Base-by-base conservation (phyloP, 371 early-diverging fungal species). In the Mucor mucedo region DNA sequence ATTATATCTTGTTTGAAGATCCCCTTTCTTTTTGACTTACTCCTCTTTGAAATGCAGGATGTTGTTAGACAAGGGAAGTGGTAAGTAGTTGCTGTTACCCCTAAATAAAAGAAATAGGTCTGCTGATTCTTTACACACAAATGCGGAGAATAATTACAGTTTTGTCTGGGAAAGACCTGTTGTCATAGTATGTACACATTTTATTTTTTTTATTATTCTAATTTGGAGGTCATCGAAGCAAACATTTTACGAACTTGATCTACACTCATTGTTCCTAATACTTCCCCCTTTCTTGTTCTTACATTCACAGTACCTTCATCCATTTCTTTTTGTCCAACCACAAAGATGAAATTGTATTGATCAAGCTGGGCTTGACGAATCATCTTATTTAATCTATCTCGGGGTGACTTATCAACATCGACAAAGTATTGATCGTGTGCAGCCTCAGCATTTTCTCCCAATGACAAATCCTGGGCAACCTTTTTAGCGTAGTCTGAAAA, bases 261-360 rank as follows among this genome's bases (percentile, higher is more conserved):
- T 9, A 85, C 21, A 2, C 61, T 58, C 83, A 81, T 83, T 29
- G 76, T 71, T 45, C 83, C 83, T 40, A 83, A 60, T 1, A 83
- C 73, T 75, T 89, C 69, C 42, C 82, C 77, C 60, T 90, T 86
- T 21, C 93, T 85, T 58, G 88, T 86, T 39, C 96, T 87, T 48
- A 93, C 90, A 71, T 97, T 97, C 54, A 98, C 96, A n/a, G 91
- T 87, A 5, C 83, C 70, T 45, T 86, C 80, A 60, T 87, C 84
- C 83, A 80, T 77, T 76, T 99, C 99, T 75, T 95, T 91, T 62
- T 89, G 87, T 13, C 99, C 99, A 45, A 99, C 95, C 33, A 99
- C 94, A 66, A 95, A 85, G 63, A 91, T 93, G 68, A 91, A 91
- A 81, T 97, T 95, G 75, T 91, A 98, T 61, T 96, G 98, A 39